Evolutionary conservation across 202 grass and related monocot species (phyloP).

Genomic region (Setaria viridis): DNA sequence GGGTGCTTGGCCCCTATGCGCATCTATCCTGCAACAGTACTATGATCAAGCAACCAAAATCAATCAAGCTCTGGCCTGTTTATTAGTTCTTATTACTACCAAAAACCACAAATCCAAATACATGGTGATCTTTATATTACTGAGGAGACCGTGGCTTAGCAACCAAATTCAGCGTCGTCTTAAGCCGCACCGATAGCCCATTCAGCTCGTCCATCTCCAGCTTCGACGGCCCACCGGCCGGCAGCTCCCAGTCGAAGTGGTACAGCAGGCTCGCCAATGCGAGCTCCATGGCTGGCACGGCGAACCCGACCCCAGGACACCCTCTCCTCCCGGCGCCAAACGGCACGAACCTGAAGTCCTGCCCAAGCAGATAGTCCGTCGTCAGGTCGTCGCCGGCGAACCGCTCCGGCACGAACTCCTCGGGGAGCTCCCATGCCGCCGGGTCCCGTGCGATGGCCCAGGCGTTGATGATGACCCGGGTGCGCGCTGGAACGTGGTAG

Average conservation of each 20-base stretch:
- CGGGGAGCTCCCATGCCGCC: background rate
- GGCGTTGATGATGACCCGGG: constrained; percentile 36
- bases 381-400: background rate
- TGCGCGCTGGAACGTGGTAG: constrained; percentile 34
- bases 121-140: background rate
- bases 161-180: constrained; percentile 35
- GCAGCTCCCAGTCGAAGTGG: constrained; percentile 48
- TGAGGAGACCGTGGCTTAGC: constrained; percentile 34
- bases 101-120: no score
- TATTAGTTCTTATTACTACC: no score
- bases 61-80: no score
- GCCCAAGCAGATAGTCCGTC: background rate
- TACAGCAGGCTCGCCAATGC: constrained; percentile 36
- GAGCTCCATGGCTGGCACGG: constrained; percentile 11
- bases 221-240: background rate
- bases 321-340: constrained; percentile 49
- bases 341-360: constrained; percentile 35
- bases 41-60: no score
- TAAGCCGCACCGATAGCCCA: constrained; percentile 45
- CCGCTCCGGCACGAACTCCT: constrained; percentile 49
- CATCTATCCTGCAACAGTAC: no score
- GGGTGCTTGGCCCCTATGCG: no score
- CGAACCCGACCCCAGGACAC: constrained; percentile 37
- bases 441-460: constrained; percentile 44
- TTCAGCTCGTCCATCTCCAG: constrained; percentile 47